Evolutionary conservation across 2,329 filamentous ascomycete genomes (phyloP).

Genomic region (Leptographium wingfieldii): DNA sequence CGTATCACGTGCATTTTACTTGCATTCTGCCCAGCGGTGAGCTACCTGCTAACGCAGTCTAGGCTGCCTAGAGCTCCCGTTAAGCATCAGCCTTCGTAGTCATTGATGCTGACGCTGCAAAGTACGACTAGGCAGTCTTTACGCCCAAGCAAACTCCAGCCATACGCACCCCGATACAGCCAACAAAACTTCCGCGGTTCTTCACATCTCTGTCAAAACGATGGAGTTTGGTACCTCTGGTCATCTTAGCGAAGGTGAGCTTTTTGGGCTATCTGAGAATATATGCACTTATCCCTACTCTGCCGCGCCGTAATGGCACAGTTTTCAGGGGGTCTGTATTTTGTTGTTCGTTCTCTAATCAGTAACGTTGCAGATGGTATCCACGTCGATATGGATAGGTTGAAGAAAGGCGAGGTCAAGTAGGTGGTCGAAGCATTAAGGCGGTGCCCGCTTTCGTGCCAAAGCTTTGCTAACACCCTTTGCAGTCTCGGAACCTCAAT

Average conservation of each 20-base stretch:
- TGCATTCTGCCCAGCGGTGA: constrained; percentile 10
- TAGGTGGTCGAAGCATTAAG: constrained; percentile 34
- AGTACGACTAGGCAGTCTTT: neutral
- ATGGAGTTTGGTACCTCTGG: constrained; percentile 56
- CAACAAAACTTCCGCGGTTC: neutral
- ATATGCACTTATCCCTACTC: neutral
- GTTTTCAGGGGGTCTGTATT: neutral
- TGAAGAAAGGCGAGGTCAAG: constrained; percentile 99
- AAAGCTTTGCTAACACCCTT: constrained; percentile 6
- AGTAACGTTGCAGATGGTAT: constrained; percentile 66
- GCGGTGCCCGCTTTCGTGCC: neutral
- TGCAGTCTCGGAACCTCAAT: constrained; percentile 89
- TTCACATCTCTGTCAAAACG: constrained; percentile 9
- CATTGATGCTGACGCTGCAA: constrained; percentile 1
- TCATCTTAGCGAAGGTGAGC: constrained; percentile 49
- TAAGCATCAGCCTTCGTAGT: neutral
- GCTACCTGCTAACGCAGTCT: constrained; percentile 8
- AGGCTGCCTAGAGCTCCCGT: constrained; percentile 12
- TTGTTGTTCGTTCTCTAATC: neutral
- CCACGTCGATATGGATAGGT: constrained; percentile 94
- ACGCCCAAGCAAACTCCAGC: neutral
- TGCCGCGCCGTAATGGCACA: neutral
- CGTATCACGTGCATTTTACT: constrained; percentile 3
- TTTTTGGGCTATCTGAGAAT: neutral
- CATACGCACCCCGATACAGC: neutral